These are phyloP conservation scores for Diaporthe destruens DNA, from an alignment of 2,329 filamentous ascomycete species.

Conservation along the genomic window DNA sequence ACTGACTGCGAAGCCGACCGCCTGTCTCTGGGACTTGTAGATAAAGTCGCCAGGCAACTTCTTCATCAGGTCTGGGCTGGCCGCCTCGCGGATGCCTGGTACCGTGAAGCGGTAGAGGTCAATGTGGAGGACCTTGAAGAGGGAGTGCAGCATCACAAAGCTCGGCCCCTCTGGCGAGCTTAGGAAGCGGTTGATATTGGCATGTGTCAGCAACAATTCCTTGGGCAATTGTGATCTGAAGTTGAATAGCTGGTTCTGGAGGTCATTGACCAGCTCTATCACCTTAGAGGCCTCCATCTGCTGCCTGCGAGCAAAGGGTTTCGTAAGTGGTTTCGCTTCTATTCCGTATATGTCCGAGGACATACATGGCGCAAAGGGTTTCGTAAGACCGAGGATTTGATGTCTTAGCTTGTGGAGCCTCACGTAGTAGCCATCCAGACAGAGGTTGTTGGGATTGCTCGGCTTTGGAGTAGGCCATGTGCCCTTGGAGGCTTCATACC, in stretches of 20 bases:
- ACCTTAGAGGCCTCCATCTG: constrained; percentile 54
- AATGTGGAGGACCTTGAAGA: constrained; percentile 53
- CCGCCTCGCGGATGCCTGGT: constrained; percentile 52
- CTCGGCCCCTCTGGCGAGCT: constrained; percentile 49
- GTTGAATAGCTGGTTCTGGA: constrained; percentile 54
- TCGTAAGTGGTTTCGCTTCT: too few relatives aligned
- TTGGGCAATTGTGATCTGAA: constrained; percentile 54
- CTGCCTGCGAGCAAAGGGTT: constrained; percentile 41
- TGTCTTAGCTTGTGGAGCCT: constrained; percentile 54
- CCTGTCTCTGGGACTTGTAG: constrained; percentile 54
- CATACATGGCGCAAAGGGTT: too few relatives aligned
- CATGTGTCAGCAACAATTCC: constrained; percentile 51
- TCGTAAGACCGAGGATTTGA: constrained; percentile 50
- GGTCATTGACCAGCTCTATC: constrained; percentile 52
- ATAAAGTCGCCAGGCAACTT: constrained; percentile 54
- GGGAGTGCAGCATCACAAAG: constrained; percentile 55
- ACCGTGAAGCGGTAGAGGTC: constrained; percentile 57
- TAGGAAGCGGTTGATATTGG: constrained; percentile 51
- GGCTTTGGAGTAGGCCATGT: neutral
- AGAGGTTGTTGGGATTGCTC: constrained; percentile 4
- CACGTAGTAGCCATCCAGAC: constrained; percentile 52
- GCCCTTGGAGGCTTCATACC: constrained; percentile 39
- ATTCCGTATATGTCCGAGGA: too few relatives aligned
- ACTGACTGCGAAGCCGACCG: constrained; percentile 54
- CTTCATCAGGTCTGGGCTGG: constrained; percentile 50